Evolutionary conservation across 1,139 yeast species (phyloP).

Genomic region (Taiozyma onychis): DNA sequence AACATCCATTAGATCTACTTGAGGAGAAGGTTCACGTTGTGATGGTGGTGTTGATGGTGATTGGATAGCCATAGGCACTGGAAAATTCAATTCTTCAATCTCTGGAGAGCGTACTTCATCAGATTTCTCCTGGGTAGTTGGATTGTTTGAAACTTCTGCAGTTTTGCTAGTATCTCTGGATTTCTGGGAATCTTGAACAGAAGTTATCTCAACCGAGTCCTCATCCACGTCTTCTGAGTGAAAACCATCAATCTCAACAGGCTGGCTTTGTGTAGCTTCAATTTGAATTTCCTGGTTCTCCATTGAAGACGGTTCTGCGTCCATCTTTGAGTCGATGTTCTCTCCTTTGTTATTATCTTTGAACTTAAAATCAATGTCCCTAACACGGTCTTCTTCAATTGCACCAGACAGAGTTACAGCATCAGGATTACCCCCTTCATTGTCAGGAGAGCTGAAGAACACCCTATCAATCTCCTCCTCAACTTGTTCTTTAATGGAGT

Average conservation of each 20-base stretch:
- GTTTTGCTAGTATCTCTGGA: neutral
- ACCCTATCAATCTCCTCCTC: neutral
- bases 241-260: neutral
- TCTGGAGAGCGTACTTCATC: neutral
- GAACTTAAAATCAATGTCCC: neutral
- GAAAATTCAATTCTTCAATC: neutral
- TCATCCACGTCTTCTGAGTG: neutral
- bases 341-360: neutral
- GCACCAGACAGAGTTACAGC: neutral
- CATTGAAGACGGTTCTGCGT: neutral
- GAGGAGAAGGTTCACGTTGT: neutral
- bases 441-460: neutral
- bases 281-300: neutral
- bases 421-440: neutral
- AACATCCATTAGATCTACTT: neutral
- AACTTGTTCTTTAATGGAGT: neutral
- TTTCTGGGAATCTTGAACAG: neutral
- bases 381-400: neutral
- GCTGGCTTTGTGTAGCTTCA: neutral
- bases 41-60: neutral
- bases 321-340: no score
- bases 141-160: neutral
- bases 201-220: neutral
- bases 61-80: neutral
- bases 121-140: neutral